Conservation (phyloP, 306 rosid species). For the Notholithocarpus densiflorus region DNA sequence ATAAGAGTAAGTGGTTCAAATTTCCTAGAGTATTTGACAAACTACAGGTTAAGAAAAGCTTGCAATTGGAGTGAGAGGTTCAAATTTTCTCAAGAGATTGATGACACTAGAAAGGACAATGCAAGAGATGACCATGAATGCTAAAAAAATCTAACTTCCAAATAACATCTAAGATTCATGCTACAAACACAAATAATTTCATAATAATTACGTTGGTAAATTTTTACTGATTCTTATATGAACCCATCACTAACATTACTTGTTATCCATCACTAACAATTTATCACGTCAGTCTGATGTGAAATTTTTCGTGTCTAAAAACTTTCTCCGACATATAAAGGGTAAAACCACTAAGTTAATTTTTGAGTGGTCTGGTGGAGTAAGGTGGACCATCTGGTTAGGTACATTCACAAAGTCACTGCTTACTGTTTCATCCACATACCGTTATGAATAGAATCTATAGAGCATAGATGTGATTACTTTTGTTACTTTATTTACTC, state of each 20-base stretch:
- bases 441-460: not conserved
- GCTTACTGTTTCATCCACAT: not conserved
- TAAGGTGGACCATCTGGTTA: not conserved
- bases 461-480: not conserved
- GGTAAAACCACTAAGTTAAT: not conserved
- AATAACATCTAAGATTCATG: not conserved
- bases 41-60: not conserved
- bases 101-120: too few species aligned
- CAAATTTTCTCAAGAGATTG: not conserved
- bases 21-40: too few species aligned
- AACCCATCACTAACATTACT: accelerated
- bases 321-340: too few species aligned
- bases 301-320: too few species aligned
- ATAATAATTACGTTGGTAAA: too few species aligned
- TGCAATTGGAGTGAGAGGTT: not conserved
- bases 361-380: not conserved
- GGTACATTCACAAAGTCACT: not conserved
- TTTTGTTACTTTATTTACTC: not conserved
- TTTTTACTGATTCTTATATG: too few species aligned
- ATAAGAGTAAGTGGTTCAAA: too few species aligned
- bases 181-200: too few species aligned
- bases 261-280: too few species aligned
- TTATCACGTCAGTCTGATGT: accelerated
- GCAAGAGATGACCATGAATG: not conserved
- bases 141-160: not conserved